A percentile compares a stretch with the other conserved stretches of the same genome.
These are phyloP conservation scores for Durio zibethinus DNA, from an alignment of 345 rosid genomes.

Conservation along the genomic window DNA sequence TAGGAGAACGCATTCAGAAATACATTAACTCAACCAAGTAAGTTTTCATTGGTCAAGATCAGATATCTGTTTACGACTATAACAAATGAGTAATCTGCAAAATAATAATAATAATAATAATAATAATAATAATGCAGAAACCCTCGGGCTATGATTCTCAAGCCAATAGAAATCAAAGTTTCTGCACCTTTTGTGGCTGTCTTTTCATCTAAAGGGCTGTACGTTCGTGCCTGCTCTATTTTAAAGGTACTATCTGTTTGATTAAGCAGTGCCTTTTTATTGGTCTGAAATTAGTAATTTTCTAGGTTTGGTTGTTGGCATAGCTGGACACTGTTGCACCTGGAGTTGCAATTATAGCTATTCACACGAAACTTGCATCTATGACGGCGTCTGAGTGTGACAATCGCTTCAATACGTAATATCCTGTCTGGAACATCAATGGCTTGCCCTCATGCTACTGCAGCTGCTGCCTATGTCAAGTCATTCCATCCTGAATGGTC, in stretches of 20 bases:
- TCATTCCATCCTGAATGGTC: background rate
- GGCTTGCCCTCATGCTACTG: background rate
- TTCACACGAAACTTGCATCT: background rate
- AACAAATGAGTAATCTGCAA: background rate
- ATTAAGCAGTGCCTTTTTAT: background rate
- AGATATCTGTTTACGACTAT: no score
- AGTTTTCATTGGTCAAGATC: background rate
- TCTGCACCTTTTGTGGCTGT: background rate
- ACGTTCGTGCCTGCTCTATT: accelerated
- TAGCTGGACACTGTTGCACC: background rate
- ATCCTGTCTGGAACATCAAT: background rate
- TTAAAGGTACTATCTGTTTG: background rate
- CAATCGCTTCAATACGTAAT: background rate
- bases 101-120: no score
- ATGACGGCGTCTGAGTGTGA: background rate
- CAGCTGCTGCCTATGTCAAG: background rate
- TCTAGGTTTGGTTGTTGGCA: background rate
- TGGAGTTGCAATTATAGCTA: background rate
- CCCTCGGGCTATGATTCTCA: background rate
- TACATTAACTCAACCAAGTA: background rate
- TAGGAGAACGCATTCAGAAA: background rate
- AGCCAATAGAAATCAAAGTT: background rate
- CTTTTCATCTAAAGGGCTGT: background rate
- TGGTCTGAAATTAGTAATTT: background rate
- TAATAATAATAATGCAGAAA: background rate